Percentiles rank a stretch among this genome's conserved stretches.
Evolutionary conservation across 306 rosid species (phyloP).

Genomic region (Dryas drummondii): DNA sequence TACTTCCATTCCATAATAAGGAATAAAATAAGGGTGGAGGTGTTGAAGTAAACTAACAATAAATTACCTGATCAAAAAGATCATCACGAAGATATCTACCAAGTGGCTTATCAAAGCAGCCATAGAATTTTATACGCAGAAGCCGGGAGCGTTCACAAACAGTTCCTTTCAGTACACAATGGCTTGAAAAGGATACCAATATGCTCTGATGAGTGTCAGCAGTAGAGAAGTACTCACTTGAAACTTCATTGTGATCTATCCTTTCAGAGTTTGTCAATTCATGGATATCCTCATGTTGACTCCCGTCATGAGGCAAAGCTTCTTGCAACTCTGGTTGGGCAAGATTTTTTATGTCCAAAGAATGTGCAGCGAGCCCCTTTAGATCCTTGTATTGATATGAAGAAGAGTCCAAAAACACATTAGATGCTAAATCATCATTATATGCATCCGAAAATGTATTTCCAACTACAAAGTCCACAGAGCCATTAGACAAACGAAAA

Average conservation of each 20-base stretch:
- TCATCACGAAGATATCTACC: slow-evolving; percentile 92
- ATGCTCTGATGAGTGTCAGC: slow-evolving; percentile 89
- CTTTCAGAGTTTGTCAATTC: slow-evolving; percentile 41
- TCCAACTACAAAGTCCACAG: slow-evolving; percentile 36
- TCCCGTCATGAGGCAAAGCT: slow-evolving; percentile 37
- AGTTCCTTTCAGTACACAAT: slow-evolving; percentile 73
- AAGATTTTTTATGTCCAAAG: slow-evolving; percentile 32
- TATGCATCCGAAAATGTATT: slow-evolving; percentile 35
- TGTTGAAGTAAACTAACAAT: neutral
- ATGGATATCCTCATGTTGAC: slow-evolving; percentile 44
- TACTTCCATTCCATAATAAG: slow-evolving; percentile 19
- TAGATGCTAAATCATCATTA: slow-evolving; percentile 39
- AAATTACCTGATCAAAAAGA: slow-evolving; percentile 69
- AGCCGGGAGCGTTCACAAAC: slow-evolving; percentile 87
- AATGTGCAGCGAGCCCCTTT: slow-evolving; percentile 20
- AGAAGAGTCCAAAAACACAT: slow-evolving; percentile 34
- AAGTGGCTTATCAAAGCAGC: slow-evolving; percentile 91
- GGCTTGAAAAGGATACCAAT: slow-evolving; percentile 92
- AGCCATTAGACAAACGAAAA: slow-evolving; percentile 39
- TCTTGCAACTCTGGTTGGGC: slow-evolving; percentile 48
- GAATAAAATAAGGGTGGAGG: neutral
- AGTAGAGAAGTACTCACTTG: slow-evolving; percentile 81
- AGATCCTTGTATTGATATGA: slow-evolving; percentile 39
- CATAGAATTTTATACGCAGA: slow-evolving; percentile 90
- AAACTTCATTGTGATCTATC: slow-evolving; percentile 56